These are phyloP conservation scores for Agrocybe praecox DNA, from an alignment of 768 basidiomycete genomes.

Conservation along the genomic window DNA sequence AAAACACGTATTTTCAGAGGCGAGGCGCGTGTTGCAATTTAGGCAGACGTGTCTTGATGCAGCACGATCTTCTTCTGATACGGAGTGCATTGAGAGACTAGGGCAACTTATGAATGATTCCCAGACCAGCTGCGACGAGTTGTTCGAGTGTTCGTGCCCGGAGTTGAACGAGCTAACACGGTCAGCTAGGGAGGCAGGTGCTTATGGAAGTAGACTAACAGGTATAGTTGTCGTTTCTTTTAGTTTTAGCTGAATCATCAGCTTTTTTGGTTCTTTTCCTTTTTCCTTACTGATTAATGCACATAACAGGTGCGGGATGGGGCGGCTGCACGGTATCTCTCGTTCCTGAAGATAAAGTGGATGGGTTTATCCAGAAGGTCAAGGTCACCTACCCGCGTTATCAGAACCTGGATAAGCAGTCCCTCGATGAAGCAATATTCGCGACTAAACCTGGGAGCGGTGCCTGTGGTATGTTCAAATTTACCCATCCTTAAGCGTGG, in stretches of 20 bases:
- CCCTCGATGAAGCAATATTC: conserved; percentile 70
- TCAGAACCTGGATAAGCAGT: conserved; percentile 55
- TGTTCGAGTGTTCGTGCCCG: conserved; percentile 80
- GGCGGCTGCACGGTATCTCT: conserved; percentile 89
- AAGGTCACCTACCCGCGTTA: conserved; percentile 68
- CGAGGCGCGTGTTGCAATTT: conserved; percentile 79
- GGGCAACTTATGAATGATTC: conserved; percentile 81
- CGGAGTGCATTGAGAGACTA: conserved; percentile 31
- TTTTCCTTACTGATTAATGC: not conserved
- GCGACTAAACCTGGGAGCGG: conserved; percentile 84
- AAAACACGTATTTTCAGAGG: conserved; percentile 81
- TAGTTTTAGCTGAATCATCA: too few relatives aligned
- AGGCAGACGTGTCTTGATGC: conserved; percentile 62
- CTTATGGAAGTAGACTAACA: conserved; percentile 83
- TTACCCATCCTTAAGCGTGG: not conserved
- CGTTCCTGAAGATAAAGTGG: conserved; percentile 64
- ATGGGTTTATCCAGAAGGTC: conserved; percentile 63
- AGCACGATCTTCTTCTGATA: conserved; percentile 22
- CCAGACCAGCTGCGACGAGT: conserved; percentile 65
- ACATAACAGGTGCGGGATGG: conserved; percentile 76
- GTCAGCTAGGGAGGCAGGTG: conserved; percentile 70
- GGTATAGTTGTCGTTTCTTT: conserved; percentile 44
- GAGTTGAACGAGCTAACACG: conserved; percentile 73
- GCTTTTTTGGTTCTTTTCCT: not conserved
- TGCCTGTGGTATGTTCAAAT: conserved; percentile 67